These are phyloP conservation scores for Fusarium redolens DNA, from an alignment of 2,329 filamentous ascomycete genomes.

Conservation along the genomic window DNA sequence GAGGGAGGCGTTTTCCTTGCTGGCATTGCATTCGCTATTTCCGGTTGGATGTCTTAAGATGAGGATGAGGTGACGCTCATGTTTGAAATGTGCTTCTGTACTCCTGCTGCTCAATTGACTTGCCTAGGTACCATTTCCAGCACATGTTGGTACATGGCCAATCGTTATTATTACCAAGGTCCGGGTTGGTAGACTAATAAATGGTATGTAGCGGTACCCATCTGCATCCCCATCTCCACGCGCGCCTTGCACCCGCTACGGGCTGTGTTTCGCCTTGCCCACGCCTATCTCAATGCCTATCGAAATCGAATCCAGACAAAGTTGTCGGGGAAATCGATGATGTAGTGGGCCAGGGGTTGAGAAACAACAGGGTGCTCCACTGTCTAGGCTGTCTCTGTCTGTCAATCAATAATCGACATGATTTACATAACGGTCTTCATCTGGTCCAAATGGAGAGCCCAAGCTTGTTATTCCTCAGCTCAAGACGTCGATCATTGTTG, in stretches of 20 bases:
- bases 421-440: constrained; percentile 24
- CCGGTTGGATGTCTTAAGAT: constrained; percentile 5
- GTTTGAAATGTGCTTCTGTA: neutral
- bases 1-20: constrained; percentile 10
- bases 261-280: constrained; percentile 19
- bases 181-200: neutral
- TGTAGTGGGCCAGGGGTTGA: constrained; percentile 42
- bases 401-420: constrained; percentile 20
- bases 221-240: neutral
- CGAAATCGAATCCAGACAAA: constrained; percentile 1
- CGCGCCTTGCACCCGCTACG: constrained; percentile 8
- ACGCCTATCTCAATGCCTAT: constrained; percentile 5
- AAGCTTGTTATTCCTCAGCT: constrained; percentile 30
- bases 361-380: constrained; percentile 36
- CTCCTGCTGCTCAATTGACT: neutral
- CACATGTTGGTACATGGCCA: neutral
- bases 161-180: constrained; percentile 9
- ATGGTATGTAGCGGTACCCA: constrained; percentile 9
- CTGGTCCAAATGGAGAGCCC: constrained; percentile 29
- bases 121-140: neutral
- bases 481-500: constrained; percentile 31
- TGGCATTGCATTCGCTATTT: constrained; percentile 16
- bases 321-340: constrained; percentile 35
- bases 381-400: constrained; percentile 6
- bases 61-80: constrained; percentile 16